Evolutionary conservation across 192 early-diverging fungal species (phyloP).

Genomic region (Thamnidium elegans): DNA sequence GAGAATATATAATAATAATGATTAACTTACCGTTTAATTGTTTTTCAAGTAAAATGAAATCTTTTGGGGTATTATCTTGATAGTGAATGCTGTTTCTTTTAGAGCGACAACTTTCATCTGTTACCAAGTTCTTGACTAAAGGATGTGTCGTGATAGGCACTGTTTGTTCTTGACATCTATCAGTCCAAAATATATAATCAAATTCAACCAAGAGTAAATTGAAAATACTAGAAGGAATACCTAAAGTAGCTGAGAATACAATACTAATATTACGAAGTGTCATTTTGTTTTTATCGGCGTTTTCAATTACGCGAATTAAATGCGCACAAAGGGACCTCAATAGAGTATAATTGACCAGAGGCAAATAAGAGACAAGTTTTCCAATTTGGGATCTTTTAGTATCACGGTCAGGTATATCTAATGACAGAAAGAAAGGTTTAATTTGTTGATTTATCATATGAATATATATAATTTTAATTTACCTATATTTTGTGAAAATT

Average conservation of each 20-base stretch:
- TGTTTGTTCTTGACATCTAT: background rate
- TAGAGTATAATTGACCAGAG: conserved; percentile 86
- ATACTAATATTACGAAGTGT: conserved; percentile 93
- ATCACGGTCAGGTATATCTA: conserved; percentile 73
- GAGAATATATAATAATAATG: background rate
- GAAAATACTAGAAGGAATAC: conserved; percentile 91
- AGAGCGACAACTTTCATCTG: background rate
- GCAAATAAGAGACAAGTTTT: conserved; percentile 72
- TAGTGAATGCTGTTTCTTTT: conserved; percentile 46
- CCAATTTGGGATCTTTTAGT: conserved; percentile 80
- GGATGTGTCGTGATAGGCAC: background rate
- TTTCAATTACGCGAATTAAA: conserved; percentile 84
- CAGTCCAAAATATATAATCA: conserved; percentile 70
- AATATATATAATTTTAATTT: conserved; percentile 12
- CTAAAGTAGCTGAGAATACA: conserved; percentile 93
- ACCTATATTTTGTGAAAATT: conserved; percentile 81
- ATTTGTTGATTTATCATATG: background rate
- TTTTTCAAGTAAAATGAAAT: conserved; percentile 36
- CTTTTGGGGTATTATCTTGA: conserved; percentile 38
- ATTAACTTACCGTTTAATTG: conserved; percentile 26
- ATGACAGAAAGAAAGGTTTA: background rate
- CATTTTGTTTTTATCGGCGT: conserved; percentile 90
- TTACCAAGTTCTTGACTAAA: background rate
- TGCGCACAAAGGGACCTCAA: conserved; percentile 85
- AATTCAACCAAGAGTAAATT: conserved; percentile 88